A percentile compares a stretch with the other conserved stretches of the same genome.
phyloP scores from a whole-genome alignment of 129 eudicot species.

The Centella asiatica region DNA sequence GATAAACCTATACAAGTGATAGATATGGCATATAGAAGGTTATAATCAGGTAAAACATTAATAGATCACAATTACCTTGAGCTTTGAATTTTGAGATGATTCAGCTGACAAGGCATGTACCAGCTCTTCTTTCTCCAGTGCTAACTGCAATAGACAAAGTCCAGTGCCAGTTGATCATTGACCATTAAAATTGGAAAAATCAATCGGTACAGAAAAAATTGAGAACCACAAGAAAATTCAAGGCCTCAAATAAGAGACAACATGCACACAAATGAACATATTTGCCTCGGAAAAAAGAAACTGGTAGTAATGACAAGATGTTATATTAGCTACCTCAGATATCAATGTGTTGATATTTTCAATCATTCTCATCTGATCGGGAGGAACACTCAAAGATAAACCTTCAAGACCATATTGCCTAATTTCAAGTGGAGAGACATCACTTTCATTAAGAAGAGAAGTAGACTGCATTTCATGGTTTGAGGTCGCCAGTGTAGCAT shows the following conservation, averaged over 20 bases:
- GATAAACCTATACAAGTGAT: neutral
- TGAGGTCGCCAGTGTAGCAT: slow-evolving; percentile 25
- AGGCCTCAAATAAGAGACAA: neutral
- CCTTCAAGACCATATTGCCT: slow-evolving; percentile 39
- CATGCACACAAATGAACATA: neutral
- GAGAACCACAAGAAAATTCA: neutral
- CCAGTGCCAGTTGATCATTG: neutral
- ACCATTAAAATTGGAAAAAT: neutral
- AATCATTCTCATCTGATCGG: slow-evolving; percentile 73
- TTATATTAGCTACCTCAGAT: slow-evolving; percentile 52
- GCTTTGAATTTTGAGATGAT: slow-evolving; percentile 59
- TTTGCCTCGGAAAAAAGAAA: neutral
- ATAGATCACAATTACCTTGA: slow-evolving; percentile 46
- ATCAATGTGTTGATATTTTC: slow-evolving; percentile 67
- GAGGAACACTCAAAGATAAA: slow-evolving; percentile 53
- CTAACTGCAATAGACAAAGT: slow-evolving; percentile 41
- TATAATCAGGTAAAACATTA: neutral
- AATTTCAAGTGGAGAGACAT: slow-evolving; percentile 30
- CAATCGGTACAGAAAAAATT: neutral
- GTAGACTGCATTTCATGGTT: slow-evolving; percentile 21
- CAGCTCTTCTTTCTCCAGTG: slow-evolving; percentile 79
- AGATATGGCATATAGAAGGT: neutral
- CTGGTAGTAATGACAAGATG: neutral
- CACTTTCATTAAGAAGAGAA: slow-evolving; percentile 23
- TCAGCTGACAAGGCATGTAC: slow-evolving; percentile 62